These are phyloP conservation scores for Quercus phellos DNA, from an alignment of 331 rosid species.

Conservation along the genomic window DNA sequence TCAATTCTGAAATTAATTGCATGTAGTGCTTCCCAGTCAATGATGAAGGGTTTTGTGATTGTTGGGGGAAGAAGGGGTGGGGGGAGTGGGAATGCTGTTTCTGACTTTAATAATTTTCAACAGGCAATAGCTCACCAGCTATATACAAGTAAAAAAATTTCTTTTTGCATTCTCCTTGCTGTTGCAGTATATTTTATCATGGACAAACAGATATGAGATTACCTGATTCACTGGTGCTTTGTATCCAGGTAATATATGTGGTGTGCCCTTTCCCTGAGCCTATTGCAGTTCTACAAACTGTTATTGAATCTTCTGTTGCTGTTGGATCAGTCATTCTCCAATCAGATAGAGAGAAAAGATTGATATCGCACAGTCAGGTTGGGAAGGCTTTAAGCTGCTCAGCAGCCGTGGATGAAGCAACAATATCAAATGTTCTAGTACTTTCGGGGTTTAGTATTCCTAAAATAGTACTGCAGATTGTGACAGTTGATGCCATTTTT, in stretches of 20 bases:
- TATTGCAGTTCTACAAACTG: conserved; percentile 81
- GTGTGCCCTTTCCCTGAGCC: conserved; percentile 99
- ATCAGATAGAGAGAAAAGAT: conserved; percentile 84
- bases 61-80: too few relatives aligned
- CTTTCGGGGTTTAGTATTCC: conserved; percentile 87
- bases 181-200: neutral
- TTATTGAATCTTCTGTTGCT: conserved; percentile 85
- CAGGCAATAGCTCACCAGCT: neutral
- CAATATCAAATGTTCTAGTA: conserved; percentile 71
- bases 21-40: neutral
- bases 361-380: conserved; percentile 75
- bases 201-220: conserved; percentile 16
- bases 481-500: conserved; percentile 91
- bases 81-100: neutral
- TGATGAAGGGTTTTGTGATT: too few relatives aligned
- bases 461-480: conserved; percentile 85
- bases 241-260: conserved; percentile 81
- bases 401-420: conserved; percentile 89
- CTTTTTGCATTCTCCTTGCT: neutral
- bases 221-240: neutral
- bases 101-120: neutral
- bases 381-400: conserved; percentile 85
- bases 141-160: neutral
- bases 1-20: neutral
- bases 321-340: conserved; percentile 82